Base-by-base conservation (phyloP, 371 early-diverging fungal genomes). In the Mucor circinelloides region DNA sequence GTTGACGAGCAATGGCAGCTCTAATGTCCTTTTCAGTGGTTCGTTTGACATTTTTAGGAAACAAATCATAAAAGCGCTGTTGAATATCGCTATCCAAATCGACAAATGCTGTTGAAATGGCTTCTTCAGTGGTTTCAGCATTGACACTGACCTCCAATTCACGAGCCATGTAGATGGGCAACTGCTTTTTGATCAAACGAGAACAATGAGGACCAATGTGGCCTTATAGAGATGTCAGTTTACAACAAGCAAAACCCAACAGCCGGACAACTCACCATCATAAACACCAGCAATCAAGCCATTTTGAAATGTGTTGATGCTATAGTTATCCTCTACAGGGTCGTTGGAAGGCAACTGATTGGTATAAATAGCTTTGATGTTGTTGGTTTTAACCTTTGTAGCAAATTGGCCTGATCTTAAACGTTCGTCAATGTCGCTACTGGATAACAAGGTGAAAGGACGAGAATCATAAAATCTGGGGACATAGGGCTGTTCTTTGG, bases 21-120 rank as follows among this genome's bases (percentile, higher is more conserved):
- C 76, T 76, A 66, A 81, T 64, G 73, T 84, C 73, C 62, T 78
- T 67, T 66, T 85, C 64, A 40, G 84, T 68, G 7, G 79, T 38
- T 27, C 74, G 58, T 32, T 74, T 64, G 50, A 67, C 54, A 60
- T 74, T 81, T 32, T 71, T 78, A 12, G 72, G 82, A 63, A 72
- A 84, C 44, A 79, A 31, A 19, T 82, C 73, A 44, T 87, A 83
- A 31, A 87, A 83, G n/a, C 86, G 82, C 38, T 85, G 76, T 46
- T 88, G 84, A 63, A 90, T 87, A 65, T 83, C 81, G 42, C 81
- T 64, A 64, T 90, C 91, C 60, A 90, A 64, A 0, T 75, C 75
- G 42, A 75, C 79, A 66, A 89, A 89, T 0, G 86, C 87, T 4
- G 60, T 79, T 12, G 82, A 77, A 31, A 89, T 85, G 1, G 82